These are phyloP conservation scores for Alternaria triticimaculans DNA, from an alignment of 2,329 filamentous ascomycete genomes.

Conservation along the genomic window DNA sequence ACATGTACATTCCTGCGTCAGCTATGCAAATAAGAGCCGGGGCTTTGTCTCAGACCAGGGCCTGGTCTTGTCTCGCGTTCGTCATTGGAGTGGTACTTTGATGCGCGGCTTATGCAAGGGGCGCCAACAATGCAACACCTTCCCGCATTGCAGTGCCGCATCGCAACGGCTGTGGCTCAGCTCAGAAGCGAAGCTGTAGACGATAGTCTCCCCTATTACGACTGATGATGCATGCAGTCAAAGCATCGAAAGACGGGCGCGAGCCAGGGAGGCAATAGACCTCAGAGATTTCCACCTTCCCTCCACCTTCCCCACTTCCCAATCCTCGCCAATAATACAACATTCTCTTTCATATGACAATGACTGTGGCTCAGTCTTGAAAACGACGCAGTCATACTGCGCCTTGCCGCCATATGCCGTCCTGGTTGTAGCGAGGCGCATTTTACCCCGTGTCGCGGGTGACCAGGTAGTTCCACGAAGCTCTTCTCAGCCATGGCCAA, in stretches of 20 bases:
- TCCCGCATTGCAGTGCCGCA: background rate
- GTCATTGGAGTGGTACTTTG: background rate
- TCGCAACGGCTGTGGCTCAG: background rate
- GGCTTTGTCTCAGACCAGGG: background rate
- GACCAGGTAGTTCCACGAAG: background rate
- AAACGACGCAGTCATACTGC: conserved; percentile 19
- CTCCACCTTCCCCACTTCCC: background rate
- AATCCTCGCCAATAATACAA: background rate
- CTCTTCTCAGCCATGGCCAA: conserved; percentile 12
- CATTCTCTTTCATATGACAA: conserved; percentile 26
- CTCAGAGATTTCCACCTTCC: background rate
- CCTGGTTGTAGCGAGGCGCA: conserved; percentile 6
- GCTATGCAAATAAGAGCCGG: conserved; percentile 18
- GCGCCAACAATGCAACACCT: conserved; percentile 31
- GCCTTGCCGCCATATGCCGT: background rate
- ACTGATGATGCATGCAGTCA: background rate
- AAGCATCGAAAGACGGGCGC: background rate
- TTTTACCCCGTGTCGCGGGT: conserved; percentile 2
- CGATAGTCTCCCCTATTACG: background rate
- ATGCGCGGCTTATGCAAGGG: conserved; percentile 37
- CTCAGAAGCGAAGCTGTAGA: background rate
- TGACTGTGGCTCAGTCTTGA: conserved; percentile 21
- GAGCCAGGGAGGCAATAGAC: background rate
- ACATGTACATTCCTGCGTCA: conserved; percentile 41
- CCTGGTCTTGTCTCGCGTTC: background rate